Percentiles rank a stretch among this genome's conserved stretches.
Conservation (phyloP, 192 early-diverging fungal species). For the Bifiguratus adelaidae region DNA sequence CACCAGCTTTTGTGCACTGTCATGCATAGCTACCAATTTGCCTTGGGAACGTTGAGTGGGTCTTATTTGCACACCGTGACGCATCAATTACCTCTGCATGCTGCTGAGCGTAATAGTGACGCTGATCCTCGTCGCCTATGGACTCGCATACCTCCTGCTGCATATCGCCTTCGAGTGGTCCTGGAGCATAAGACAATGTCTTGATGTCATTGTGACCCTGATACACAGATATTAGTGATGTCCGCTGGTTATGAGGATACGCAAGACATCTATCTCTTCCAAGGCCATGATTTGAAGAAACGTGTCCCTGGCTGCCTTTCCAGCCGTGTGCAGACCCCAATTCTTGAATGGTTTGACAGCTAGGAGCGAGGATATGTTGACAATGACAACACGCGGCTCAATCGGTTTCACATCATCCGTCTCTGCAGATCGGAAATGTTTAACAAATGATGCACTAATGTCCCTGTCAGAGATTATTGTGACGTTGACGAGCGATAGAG, state of each 20-base stretch:
- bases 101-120: conserved; percentile 48
- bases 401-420: background rate
- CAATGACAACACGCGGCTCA: conserved; percentile 25
- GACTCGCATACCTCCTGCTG: conserved; percentile 58
- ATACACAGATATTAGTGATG: too few species aligned
- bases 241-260: too few species aligned
- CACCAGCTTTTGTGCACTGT: conserved; percentile 51
- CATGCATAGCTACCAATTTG: conserved; percentile 55
- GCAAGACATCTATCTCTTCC: conserved; percentile 35
- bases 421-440: conserved; percentile 8
- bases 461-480: too few species aligned
- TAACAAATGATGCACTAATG: conserved; percentile 26
- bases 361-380: conserved; percentile 73
- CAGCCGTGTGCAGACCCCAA: conserved; percentile 72
- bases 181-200: conserved; percentile 79
- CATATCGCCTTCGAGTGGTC: conserved; percentile 81
- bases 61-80: too few species aligned
- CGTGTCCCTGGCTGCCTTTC: conserved; percentile 78
- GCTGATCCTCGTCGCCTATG: conserved; percentile 55
- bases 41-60: too few species aligned
- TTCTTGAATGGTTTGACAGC: conserved; percentile 65
- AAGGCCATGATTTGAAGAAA: conserved; percentile 55
- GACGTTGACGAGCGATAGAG: too few species aligned
- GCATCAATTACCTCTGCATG: conserved; percentile 46
- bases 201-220: conserved; percentile 32